Conservation (phyloP, 176 grass and related monocot species). For the Hyparrhenia diplandra region DNA sequence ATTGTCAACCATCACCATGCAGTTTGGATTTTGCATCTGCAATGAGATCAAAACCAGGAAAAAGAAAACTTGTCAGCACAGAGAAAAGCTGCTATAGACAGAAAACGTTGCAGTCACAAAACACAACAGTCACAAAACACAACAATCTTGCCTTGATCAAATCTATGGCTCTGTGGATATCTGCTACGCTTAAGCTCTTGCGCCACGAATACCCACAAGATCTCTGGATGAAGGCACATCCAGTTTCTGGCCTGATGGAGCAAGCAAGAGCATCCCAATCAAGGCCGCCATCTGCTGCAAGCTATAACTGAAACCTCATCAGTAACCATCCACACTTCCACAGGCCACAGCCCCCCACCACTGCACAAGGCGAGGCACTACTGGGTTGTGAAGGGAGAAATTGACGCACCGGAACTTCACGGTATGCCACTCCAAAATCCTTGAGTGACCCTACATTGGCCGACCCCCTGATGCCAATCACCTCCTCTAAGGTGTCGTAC, state of each 20-base stretch:
- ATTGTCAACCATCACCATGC: constrained; percentile 95
- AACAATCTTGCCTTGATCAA: constrained; percentile 58
- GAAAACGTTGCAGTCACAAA: not conserved
- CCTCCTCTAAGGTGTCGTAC: constrained; percentile 86
- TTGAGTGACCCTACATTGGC: constrained; percentile 76
- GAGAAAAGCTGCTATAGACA: not conserved
- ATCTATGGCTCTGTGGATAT: constrained; percentile 59
- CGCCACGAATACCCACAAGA: constrained; percentile 93
- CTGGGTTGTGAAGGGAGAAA: not conserved
- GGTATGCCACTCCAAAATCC: constrained; percentile 77
- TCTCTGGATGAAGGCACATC: constrained; percentile 81
- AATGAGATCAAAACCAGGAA: not conserved
- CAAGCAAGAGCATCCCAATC: constrained; percentile 59
- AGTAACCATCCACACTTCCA: not conserved
- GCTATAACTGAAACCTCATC: constrained; percentile 44
- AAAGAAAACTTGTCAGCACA: not conserved
- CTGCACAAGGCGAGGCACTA: not conserved
- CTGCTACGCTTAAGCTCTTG: constrained; percentile 56
- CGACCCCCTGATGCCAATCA: constrained; percentile 77
- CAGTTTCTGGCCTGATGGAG: constrained; percentile 60
- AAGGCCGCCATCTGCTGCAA: constrained; percentile 71
- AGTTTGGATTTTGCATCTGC: constrained; percentile 75
- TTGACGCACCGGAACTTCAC: constrained; percentile 58
- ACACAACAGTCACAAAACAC: no score
- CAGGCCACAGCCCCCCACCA: not conserved